Base-by-base conservation (phyloP, 306 rosid genomes). In the Casuarina glauca region DNA sequence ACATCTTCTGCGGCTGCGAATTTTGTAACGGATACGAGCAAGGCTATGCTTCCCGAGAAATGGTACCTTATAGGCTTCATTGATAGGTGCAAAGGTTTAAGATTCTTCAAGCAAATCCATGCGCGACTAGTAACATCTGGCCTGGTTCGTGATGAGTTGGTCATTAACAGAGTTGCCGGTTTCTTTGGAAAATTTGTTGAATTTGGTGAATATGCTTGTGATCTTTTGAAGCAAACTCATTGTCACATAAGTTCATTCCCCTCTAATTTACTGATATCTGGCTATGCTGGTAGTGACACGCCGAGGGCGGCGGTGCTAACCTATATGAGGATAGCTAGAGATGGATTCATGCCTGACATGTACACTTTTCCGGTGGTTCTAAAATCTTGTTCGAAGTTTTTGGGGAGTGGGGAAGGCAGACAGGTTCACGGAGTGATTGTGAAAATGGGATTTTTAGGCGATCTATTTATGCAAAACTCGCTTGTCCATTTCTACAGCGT, bases 351-450 rank as follows among this genome's bases (percentile, higher is more conserved):
- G 53, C 89, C 97, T 53, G 98, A 91, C 78, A 80, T 78, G 52
- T 93, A 69, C 76, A 91, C 93, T 66, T 72, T 91, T 69, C 91
- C 95, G 2, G 89, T 88, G 11, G 82, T 88, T 81, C 45, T 93
- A 78, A 93, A 93, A 81, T 86, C 95, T n/a, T 91, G 98, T 85
- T 75, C 89, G 7, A 88, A 83, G 85, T 91, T 86, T 83, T 74
- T 57, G 32, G 97, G 95, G 50, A 83, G 76, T 61, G 64, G 45
- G 63, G 95, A 90, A 73, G 90, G 91, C 46, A 85, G 79, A 78
- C 90, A 87, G 87, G 81, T 89, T 69, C 98, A 93, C 76, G 70
- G 87, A 0, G 70, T 86, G 45, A 79, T 82, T 74, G 63, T 86
- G 8, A 90, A 80, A 79, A 79, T 75, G 79, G 96, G 91, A 1